Base-by-base conservation (phyloP, 805 yeast genomes). In the Kuraishia piskuri region DNA sequence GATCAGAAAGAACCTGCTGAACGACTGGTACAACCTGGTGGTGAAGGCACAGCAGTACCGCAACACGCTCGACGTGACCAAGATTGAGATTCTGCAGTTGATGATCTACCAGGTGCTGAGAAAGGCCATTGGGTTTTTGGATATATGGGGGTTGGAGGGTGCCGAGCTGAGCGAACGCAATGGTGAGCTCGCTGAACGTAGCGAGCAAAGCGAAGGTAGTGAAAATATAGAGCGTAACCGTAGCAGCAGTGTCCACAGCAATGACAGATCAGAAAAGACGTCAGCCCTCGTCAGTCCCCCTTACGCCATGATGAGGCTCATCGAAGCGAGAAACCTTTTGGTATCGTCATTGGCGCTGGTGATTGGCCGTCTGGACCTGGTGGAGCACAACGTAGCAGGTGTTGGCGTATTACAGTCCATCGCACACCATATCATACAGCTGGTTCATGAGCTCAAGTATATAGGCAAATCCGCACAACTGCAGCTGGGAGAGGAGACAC, bases 11-110 rank as follows among this genome's bases (percentile, higher is more conserved):
- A 75, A 82, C 44, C 67, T 88, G 53, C 73, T 88, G 31, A 85
- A 91, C 2, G 91, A 86, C 63, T 88, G 95, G 96, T 86, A 87
- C 57, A 83, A 82, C 52, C 70, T 88, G 46, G 84, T 86, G 83
- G 76, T 82, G 44, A 86, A 84, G 61, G 91, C 92, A 1, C 86
- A 84, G 57, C 87, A 85, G 45, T 86, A 80, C 61, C 81, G 84
- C 62, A 82, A 85, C 48, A 83, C 90, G 0, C 72, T 82, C 24
- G 79, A 77, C 52, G 69, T 71, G 23, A 72, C 74, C 37, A 83
- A 84, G 59, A 75, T 88, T 54, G 84, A 82, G 58, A 79, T 80
- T 4, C 68, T 88, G 56, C 83, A 84, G 46, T 62, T 82, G 47
- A 71, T 87, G 75, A 78, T 85, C 0, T 82, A 79, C 59, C 88